These are phyloP conservation scores for Fusarium multiceps DNA, from an alignment of 2,329 filamentous ascomycete species.

Conservation along the genomic window DNA sequence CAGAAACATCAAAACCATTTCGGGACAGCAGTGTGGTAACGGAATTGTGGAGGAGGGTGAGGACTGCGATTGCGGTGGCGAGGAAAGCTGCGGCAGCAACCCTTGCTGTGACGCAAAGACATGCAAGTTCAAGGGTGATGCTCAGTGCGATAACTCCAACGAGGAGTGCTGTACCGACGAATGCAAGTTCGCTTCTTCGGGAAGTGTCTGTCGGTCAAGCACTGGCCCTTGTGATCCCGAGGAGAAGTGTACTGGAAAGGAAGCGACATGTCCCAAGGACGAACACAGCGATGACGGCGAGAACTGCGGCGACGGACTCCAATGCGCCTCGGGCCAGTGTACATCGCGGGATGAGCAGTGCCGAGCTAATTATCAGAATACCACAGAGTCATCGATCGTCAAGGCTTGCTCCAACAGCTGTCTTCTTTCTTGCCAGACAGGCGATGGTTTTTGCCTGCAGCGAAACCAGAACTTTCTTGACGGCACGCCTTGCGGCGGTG, in stretches of 20 bases:
- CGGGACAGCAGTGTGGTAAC: conserved; percentile 90
- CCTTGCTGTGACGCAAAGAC: conserved; percentile 85
- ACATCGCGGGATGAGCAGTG: conserved; percentile 93
- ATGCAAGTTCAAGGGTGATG: conserved; percentile 81
- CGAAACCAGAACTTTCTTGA: conserved; percentile 94
- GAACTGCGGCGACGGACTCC: conserved; percentile 75
- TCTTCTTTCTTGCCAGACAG: conserved; percentile 78
- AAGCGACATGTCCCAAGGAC: conserved; percentile 80
- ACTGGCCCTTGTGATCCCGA: conserved; percentile 86
- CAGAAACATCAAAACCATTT: conserved; percentile 82
- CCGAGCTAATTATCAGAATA: conserved; percentile 81
- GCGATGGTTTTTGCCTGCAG: conserved; percentile 76
- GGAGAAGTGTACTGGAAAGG: conserved; percentile 81
- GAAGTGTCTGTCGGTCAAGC: conserved; percentile 81
- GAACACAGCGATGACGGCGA: conserved; percentile 75
- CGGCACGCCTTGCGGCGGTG: conserved; percentile 84
- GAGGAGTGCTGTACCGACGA: conserved; percentile 79
- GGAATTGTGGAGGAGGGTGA: conserved; percentile 95
- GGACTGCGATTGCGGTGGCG: conserved; percentile 94
- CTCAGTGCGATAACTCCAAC: conserved; percentile 84
- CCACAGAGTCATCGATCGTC: conserved; percentile 79
- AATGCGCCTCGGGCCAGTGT: conserved; percentile 93
- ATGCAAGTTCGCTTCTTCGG: conserved; percentile 75
- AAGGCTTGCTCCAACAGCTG: conserved; percentile 79
- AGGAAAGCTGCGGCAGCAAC: conserved; percentile 76